These are phyloP conservation scores for Ophiostoma angusticollis DNA, from an alignment of 2,329 filamentous ascomycete species.

Conservation along the genomic window DNA sequence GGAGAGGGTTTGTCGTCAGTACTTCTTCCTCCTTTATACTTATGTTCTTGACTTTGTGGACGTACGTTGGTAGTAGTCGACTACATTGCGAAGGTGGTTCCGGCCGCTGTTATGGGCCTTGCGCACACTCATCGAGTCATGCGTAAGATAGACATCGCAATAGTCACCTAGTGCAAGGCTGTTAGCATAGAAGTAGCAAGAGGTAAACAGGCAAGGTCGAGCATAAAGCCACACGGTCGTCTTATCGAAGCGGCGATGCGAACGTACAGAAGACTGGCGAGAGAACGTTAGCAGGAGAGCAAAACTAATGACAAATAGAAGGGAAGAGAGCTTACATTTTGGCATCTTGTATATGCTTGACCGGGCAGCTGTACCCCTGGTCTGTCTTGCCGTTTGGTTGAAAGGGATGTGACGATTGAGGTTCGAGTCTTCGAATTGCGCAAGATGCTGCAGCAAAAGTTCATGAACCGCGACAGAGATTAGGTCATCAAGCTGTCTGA, in stretches of 20 bases:
- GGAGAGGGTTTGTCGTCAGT: not conserved
- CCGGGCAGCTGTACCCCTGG: not conserved
- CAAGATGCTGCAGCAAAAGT: too few relatives aligned
- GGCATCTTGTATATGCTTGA: slow-evolving; percentile 49
- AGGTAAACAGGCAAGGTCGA: not conserved
- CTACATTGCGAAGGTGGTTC: slow-evolving; percentile 93
- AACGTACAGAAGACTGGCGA: slow-evolving; percentile 15
- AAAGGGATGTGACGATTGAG: not conserved
- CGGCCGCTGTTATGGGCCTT: slow-evolving; percentile 96
- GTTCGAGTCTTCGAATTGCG: not conserved
- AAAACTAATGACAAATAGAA: not conserved
- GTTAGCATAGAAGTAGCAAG: not conserved
- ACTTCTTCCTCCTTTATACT: too few relatives aligned
- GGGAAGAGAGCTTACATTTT: slow-evolving; percentile 57
- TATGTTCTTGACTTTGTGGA: too few relatives aligned
- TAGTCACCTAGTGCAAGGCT: slow-evolving; percentile 55
- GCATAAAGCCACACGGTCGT: too few relatives aligned
- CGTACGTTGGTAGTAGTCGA: slow-evolving; percentile 94
- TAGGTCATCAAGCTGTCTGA: slow-evolving; percentile 8
- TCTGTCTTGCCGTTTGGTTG: not conserved
- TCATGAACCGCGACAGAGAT: slow-evolving; percentile 5
- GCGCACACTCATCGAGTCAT: slow-evolving; percentile 99
- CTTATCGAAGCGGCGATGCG: slow-evolving; percentile 30
- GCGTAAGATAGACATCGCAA: slow-evolving; percentile 99
- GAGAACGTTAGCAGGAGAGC: slow-evolving; percentile 9